These are phyloP conservation scores for Tricholoma furcatifolium DNA, from an alignment of 768 basidiomycete genomes.

Conservation along the genomic window DNA sequence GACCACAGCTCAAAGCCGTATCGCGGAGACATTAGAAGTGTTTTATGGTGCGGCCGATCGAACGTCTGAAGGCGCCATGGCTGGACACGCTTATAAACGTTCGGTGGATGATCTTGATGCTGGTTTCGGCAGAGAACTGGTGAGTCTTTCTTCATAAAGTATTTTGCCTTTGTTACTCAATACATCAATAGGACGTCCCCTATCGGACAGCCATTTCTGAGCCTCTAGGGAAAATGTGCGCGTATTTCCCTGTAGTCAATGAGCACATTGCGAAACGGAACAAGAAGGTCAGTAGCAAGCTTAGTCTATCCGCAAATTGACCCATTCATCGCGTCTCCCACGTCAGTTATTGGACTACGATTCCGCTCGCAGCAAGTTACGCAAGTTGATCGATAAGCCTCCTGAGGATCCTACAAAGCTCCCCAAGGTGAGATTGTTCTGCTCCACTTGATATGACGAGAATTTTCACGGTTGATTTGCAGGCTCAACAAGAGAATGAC, in stretches of 20 bases:
- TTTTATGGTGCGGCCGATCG: slow-evolving; percentile 90
- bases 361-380: slow-evolving; percentile 83
- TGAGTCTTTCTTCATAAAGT: slow-evolving; percentile 31
- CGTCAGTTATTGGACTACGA: slow-evolving; percentile 88
- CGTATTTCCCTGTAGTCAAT: slow-evolving; percentile 91
- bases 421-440: slow-evolving; percentile 43
- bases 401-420: slow-evolving; percentile 91
- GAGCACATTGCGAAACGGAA: slow-evolving; percentile 92
- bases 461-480: neutral
- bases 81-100: slow-evolving; percentile 93
- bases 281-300: slow-evolving; percentile 70
- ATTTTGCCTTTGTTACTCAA: slow-evolving; percentile 1
- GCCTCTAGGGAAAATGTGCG: slow-evolving; percentile 94
- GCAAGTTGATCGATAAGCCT: slow-evolving; percentile 89
- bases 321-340: neutral
- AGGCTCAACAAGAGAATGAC: slow-evolving; percentile 96
- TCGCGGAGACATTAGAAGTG: slow-evolving; percentile 90
- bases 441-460: neutral
- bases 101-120: slow-evolving; percentile 93
- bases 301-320: slow-evolving; percentile 1
- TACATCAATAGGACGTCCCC: slow-evolving; percentile 70
- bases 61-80: slow-evolving; percentile 91
- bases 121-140: slow-evolving; percentile 81
- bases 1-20: slow-evolving; percentile 88
- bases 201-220: slow-evolving; percentile 95